Percentiles rank a stretch among this genome's conserved stretches.
Evolutionary conservation across 208 protist genomes (phyloP).

Genomic region (Acanthamoeba triangularis): DNA sequence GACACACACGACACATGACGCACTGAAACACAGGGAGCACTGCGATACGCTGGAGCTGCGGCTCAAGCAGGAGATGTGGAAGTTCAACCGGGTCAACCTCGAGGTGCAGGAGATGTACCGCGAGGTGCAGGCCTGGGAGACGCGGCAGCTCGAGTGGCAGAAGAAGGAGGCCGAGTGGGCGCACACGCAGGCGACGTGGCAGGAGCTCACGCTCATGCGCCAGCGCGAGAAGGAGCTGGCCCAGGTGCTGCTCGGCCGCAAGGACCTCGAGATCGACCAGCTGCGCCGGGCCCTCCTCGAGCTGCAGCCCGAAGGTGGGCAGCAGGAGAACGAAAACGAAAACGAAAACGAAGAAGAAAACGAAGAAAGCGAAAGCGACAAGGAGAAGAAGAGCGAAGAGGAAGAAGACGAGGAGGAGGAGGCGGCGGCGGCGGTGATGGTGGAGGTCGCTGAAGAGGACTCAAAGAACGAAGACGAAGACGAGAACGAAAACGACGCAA

Average conservation of each 20-base stretch:
- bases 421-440: too few species aligned
- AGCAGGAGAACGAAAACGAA: background rate
- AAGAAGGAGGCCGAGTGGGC: conserved; percentile 10
- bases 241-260: background rate
- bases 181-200: background rate
- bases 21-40: background rate
- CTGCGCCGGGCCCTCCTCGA: background rate
- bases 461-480: background rate
- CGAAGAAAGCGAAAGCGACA: too few species aligned
- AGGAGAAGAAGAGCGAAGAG: background rate
- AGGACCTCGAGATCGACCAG: conserved; percentile 21
- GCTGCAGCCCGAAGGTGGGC: background rate
- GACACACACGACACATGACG: background rate
- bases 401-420: too few species aligned
- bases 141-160: background rate
- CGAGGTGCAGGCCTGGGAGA: background rate
- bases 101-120: conserved; percentile 34
- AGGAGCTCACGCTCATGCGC: conserved; percentile 21
- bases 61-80: conserved; percentile 47
- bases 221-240: conserved; percentile 21
- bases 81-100: conserved; percentile 40
- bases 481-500: background rate
- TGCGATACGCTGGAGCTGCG: background rate
- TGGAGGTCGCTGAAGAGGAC: too few species aligned
- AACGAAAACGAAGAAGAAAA: background rate